Base-by-base conservation (phyloP, 345 rosid genomes). In the Draba incana region DNA sequence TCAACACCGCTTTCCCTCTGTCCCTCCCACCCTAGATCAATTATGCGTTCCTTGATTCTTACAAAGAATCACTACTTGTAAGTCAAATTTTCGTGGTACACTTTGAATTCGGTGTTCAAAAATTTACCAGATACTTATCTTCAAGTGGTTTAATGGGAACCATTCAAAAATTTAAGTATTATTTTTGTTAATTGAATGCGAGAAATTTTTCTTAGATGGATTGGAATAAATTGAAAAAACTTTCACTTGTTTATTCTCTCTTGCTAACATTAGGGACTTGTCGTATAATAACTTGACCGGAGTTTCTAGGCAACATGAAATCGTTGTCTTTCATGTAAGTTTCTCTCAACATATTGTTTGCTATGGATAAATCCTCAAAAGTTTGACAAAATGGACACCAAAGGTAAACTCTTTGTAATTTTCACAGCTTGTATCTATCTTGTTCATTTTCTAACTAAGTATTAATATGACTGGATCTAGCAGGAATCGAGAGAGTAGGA, bases 401-500 rank as follows among this genome's bases (percentile, higher is more conserved):
- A 94, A 86, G 98, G 98, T 90, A 80, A 76, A 63, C 57, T 20
- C 43, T 24, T 66, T 2, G 14, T 62, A 24, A 23, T 5, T 54
- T 64, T 66, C 57, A 57, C 64, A 25, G 61, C 8, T 48, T 20
- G 20, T 20, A 20, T 20, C n/a, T 53, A 10, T 27, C 57, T 43
- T 67, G n/a, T 75, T 58, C 2, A 11, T 28, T 9, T 39, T 66
- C 20, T 8, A 43, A 45, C 47, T 76, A 43, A 67, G 37, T 30
- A 60, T 57, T 15, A 31, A 44, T 46, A n/a, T 74, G 57, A 54
- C 12, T 61, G 41, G 39, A 25, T 16, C 77, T 68, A 69, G 45
- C 92, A 92, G 97, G 97, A 73, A 94, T 94, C 51, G 99, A 91
- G 82, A 91, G 96, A 72, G 99, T 94, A 59, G 82, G 98, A 80